Percentiles rank a stretch among this genome's conserved stretches.
phyloP scores from a whole-genome alignment of 2,329 filamentous ascomycete genomes.

The Didymella pomorum region DNA sequence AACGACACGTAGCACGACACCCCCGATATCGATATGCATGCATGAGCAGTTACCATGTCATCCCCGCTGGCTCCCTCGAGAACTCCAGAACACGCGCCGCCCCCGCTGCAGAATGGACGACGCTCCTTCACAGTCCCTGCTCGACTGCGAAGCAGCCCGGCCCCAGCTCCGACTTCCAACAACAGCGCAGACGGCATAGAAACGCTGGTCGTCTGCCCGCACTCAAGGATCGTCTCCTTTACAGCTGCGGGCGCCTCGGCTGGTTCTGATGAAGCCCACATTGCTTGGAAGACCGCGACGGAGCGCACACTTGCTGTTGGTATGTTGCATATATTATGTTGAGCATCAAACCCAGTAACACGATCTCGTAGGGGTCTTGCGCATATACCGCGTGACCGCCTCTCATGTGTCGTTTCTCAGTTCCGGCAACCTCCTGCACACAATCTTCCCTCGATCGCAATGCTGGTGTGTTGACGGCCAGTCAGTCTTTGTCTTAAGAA shows the following conservation, averaged over 20 bases:
- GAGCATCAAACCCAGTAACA: conserved; percentile 15
- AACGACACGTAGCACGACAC: conserved; percentile 15
- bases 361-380: conserved; percentile 67
- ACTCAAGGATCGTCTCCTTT: conserved; percentile 75
- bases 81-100: conserved; percentile 38
- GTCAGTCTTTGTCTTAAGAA: conserved; percentile 85
- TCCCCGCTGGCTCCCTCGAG: conserved; percentile 37
- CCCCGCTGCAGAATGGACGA: conserved; percentile 36
- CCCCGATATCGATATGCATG: conserved; percentile 31
- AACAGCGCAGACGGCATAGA: conserved; percentile 62
- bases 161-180: conserved; percentile 44
- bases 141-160: conserved; percentile 46
- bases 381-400: conserved; percentile 85
- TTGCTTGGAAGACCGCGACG: conserved; percentile 77
- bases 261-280: conserved; percentile 59
- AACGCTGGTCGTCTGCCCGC: conserved; percentile 77
- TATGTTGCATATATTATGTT: conserved; percentile 50
- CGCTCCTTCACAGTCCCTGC: conserved; percentile 61
- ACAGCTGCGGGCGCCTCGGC: conserved; percentile 46
- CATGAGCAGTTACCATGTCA: conserved; percentile 44
- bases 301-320: conserved; percentile 83
- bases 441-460: conserved; percentile 88
- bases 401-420: conserved; percentile 84
- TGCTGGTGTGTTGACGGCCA: conserved; percentile 91
- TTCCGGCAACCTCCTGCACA: conserved; percentile 82